Conservation (phyloP, 345 rosid genomes). For the Brassica carinata region DNA sequence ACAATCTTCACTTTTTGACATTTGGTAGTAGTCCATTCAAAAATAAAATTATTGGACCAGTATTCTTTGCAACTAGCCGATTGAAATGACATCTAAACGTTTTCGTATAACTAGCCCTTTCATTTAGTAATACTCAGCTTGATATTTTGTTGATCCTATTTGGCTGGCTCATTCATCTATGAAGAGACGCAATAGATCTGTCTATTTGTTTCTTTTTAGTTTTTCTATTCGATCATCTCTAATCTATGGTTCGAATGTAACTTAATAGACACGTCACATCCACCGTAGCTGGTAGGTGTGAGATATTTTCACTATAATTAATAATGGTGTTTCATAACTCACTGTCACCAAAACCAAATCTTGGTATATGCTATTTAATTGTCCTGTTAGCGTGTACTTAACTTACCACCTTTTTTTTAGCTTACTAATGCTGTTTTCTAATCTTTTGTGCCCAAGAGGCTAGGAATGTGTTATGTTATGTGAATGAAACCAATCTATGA, state of each 20-base stretch:
- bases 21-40: no score
- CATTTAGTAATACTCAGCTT: not conserved
- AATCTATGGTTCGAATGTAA: no score
- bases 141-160: not conserved
- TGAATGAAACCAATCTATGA: not conserved
- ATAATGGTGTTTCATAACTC: not conserved
- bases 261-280: not conserved
- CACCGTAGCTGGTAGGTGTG: not conserved
- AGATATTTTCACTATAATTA: constrained; percentile 11
- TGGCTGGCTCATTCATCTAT: not conserved
- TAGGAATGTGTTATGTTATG: not conserved
- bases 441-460: not conserved
- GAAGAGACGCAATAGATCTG: not conserved
- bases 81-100: no score
- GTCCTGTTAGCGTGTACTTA: no score
- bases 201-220: not conserved
- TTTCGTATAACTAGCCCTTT: no score
- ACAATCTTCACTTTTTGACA: no score
- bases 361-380: no score
- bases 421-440: not conserved
- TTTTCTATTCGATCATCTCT: not conserved
- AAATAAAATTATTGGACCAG: no score
- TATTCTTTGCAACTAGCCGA: no score
- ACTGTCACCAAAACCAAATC: not conserved
- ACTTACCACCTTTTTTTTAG: no score